Evolutionary conservation across 2,329 filamentous ascomycete genomes (phyloP), one percentile per base, ranked within the genome.

Genomic region (Camillea tinctor): DNA sequence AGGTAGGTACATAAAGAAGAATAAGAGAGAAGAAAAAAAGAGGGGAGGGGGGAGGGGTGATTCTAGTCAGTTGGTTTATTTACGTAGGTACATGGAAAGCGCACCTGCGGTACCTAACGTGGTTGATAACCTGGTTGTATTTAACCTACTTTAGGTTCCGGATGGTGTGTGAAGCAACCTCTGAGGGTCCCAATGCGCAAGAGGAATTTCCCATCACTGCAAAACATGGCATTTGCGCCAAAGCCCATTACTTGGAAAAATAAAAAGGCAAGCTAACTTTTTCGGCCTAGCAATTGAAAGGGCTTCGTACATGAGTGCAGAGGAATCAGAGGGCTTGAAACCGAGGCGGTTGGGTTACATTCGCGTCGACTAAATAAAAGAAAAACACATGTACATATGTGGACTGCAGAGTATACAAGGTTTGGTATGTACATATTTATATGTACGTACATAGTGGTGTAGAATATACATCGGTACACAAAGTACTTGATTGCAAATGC

Each of bases 191-290:
- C 8, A 55, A 67, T 66, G 64, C 63, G 59, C 55, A 68, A 66
- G 54, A 61, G 40, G 15, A 66, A 63, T 66, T 68, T 69, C 66
- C 66, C 68, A 68, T 69, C 52, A 54, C 55, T 54, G 60, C 50
- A 60, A 50, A 55, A 64, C 53, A 69, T 69, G 68, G 66, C 63
- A 69, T 69, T 69, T 57, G 57, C 59, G 53, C 58, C 62, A 69
- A 68, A 67, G n/a, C 57, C 66, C 62, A 69, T 69, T 55, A 51
- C 48, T 40, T 60, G 55, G 44, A 21, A 58, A 49, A 9, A 52
- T 23, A 15, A 36, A 55, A 44, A 48, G 59, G 57, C 59, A 2
- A 30, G 51, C 51, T 53, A 30, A 22, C 17, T 52, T 23, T 22
- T 21, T 19, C 19, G 17, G 23, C 59, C 59, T 60, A 55, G 55